phyloP scores from a whole-genome alignment of 352 stramenopile genomes.

The Thraustochytrium striatum region DNA sequence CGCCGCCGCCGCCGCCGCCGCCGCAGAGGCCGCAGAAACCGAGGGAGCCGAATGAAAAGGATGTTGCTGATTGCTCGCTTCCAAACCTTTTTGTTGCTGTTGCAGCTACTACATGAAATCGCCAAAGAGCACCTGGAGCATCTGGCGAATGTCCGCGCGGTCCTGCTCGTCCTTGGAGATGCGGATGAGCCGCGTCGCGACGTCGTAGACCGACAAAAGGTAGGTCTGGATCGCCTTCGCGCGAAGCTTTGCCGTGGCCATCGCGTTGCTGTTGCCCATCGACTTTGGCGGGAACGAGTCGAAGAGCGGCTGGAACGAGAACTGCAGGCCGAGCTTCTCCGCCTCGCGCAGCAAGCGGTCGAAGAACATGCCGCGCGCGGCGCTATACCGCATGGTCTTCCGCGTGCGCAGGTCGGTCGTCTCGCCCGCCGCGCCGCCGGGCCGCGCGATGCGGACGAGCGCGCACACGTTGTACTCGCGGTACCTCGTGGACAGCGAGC shows the following conservation, averaged over 20 bases:
- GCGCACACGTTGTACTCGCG: conserved; percentile 11
- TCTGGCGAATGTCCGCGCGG: not conserved
- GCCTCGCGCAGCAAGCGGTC: not conserved
- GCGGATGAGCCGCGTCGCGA: not conserved
- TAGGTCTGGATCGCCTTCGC: conserved; percentile 23
- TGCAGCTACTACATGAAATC: not conserved
- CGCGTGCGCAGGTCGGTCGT: conserved; percentile 19
- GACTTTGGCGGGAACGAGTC: conserved; percentile 18
- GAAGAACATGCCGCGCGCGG: not conserved
- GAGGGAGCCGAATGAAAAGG: not conserved
- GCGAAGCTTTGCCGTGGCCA: not conserved
- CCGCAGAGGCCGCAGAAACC: not conserved
- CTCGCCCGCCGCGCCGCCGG: not conserved
- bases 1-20: not conserved
- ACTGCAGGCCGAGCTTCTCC: not conserved
- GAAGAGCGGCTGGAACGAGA: not conserved
- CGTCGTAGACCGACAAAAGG: not conserved
- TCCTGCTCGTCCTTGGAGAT: conserved; percentile 13
- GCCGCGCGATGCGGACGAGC: not conserved
- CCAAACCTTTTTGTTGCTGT: not conserved
- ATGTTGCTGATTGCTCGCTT: not conserved
- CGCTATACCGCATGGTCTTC: not conserved
- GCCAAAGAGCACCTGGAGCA: not conserved
- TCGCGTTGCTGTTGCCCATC: conserved; percentile 17
- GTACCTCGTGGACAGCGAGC: not conserved